A percentile compares a stretch with the other conserved stretches of the same genome.
Conservation (phyloP, 1,284 basidiomycete genomes). For the Vanrija sp. region DNA sequence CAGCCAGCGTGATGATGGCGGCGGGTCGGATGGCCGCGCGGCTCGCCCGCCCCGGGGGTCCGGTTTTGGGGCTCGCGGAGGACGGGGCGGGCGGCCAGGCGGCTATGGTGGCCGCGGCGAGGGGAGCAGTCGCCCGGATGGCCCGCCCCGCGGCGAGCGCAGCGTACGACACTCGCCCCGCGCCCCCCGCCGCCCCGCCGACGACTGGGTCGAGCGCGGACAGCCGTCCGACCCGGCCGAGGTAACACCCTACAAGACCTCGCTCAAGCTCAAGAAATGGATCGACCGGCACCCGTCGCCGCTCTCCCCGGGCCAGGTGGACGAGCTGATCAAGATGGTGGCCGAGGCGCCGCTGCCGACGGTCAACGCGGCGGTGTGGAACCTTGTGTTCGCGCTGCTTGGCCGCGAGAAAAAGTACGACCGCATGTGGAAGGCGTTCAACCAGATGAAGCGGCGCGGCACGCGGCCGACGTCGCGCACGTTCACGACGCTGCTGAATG, state of each 20-base stretch:
- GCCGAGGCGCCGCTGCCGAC: constrained; percentile 17
- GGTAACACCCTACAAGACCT: constrained; percentile 4
- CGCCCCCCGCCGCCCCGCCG: neutral
- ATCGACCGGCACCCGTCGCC: constrained; percentile 20
- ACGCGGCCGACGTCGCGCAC: constrained; percentile 39
- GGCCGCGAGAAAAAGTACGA: constrained; percentile 35
- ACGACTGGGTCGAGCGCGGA: neutral
- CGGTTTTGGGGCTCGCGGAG: neutral
- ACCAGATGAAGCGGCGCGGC: constrained; percentile 50
- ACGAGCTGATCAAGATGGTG: constrained; percentile 29
- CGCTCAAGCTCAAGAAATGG: constrained; percentile 19
- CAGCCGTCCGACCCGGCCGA: neutral
- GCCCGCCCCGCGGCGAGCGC: no score
- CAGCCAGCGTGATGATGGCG: neutral
- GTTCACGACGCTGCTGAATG: constrained; percentile 43
- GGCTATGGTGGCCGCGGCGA: neutral
- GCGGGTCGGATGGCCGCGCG: neutral
- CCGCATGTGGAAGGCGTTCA: constrained; percentile 40
- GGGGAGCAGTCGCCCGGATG: neutral
- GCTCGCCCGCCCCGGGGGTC: neutral
- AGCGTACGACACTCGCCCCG: no score
- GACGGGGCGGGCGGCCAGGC: neutral
- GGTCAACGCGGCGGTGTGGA: constrained; percentile 43
- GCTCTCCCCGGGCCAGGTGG: constrained; percentile 18
- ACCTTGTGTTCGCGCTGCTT: constrained; percentile 34